Conservation (phyloP, 2,329 filamentous ascomycete species). For the Aaosphaeria pasadenensis region DNA sequence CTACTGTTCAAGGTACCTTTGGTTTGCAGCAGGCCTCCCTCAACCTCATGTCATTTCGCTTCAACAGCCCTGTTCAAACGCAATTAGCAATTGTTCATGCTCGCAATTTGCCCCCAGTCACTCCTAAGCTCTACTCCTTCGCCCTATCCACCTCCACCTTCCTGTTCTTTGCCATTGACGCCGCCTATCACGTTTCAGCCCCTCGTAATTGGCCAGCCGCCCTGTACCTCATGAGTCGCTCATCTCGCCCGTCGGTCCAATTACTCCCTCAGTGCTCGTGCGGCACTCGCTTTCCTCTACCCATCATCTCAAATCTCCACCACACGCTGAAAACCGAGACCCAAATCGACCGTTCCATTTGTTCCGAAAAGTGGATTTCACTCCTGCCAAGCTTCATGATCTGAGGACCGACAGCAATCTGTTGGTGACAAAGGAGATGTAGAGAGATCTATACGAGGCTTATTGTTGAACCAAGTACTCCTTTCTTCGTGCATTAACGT, state of each 20-base stretch:
- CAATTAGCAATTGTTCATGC: background rate
- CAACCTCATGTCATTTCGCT: background rate
- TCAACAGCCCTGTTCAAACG: background rate
- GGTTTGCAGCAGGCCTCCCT: background rate
- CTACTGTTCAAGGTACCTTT: too few species aligned
- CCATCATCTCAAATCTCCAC: background rate
- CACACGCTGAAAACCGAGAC: background rate
- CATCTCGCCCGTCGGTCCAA: background rate
- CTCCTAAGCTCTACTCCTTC: background rate
- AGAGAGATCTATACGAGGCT: constrained; percentile 2
- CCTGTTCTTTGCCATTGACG: background rate
- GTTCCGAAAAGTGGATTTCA: background rate
- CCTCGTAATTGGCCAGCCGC: constrained; percentile 1
- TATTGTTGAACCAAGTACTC: background rate
- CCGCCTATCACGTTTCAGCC: constrained; percentile 4
- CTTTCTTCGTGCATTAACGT: background rate
- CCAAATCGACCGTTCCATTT: background rate
- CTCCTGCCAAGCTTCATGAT: constrained; percentile 7
- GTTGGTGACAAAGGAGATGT: constrained; percentile 4
- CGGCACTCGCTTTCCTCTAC: background rate
- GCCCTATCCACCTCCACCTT: background rate
- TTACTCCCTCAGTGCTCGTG: background rate
- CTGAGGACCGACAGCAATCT: constrained; percentile 1
- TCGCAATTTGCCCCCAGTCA: background rate
- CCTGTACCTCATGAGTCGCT: constrained; percentile 2